Evolutionary conservation across 2,329 filamentous ascomycete genomes (phyloP).

Genomic region (Onygenales sp.): DNA sequence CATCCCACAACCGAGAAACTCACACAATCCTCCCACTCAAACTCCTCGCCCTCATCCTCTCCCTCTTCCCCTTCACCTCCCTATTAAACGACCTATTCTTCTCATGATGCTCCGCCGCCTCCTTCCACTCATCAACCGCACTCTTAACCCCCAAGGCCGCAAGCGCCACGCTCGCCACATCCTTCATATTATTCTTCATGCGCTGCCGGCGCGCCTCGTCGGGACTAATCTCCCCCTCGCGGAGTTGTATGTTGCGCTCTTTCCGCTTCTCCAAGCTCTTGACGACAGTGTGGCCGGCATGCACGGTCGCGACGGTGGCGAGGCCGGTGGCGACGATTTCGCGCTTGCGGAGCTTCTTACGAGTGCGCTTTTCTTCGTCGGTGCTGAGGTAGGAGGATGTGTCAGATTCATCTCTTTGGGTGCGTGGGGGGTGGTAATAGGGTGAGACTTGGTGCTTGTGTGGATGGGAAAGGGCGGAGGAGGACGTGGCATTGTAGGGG

Average conservation of each 20-base stretch:
- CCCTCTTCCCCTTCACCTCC: conserved; percentile 32
- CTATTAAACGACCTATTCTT: conserved; percentile 46
- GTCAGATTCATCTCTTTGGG: conserved; percentile 33
- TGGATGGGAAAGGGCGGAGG: conserved; percentile 8
- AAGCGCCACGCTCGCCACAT: conserved; percentile 57
- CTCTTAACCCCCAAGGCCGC: conserved; percentile 59
- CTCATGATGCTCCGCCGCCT: conserved; percentile 53
- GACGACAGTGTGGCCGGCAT: conserved; percentile 58
- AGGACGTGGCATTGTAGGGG: neutral
- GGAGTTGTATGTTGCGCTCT: conserved; percentile 49
- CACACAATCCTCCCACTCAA: neutral
- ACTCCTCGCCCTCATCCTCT: neutral
- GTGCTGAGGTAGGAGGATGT: conserved; percentile 38
- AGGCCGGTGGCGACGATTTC: conserved; percentile 57
- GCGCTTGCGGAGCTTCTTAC: conserved; percentile 57
- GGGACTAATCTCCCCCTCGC: conserved; percentile 52
- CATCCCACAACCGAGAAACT: too few relatives aligned
- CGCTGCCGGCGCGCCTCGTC: conserved; percentile 55
- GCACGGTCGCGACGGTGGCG: conserved; percentile 59
- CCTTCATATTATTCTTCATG: conserved; percentile 54
- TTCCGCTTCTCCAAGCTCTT: conserved; percentile 55
- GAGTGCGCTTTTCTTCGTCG: conserved; percentile 49
- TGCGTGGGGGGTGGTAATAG: conserved; percentile 11
- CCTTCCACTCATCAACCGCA: conserved; percentile 57
- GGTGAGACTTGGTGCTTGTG: conserved; percentile 11